Base-by-base conservation (phyloP, 306 rosid genomes). In the Vigna nakashimae region DNA sequence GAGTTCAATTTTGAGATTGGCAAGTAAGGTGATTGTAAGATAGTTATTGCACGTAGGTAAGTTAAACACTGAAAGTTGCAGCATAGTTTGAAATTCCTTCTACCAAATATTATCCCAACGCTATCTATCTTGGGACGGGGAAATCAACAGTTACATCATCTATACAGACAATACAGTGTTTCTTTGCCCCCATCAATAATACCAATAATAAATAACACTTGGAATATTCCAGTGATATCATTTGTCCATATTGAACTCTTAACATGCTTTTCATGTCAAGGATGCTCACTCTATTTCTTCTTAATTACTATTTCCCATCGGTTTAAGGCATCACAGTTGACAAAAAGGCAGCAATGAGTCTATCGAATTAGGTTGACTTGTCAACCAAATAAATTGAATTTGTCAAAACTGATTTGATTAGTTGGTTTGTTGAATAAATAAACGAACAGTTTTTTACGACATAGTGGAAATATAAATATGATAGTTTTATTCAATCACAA, bases 61-160 rank as follows among this genome's bases (percentile, higher is more conserved):
- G 34, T 5, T 38, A 20, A 77, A 75, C 56, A 64, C 24, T 71
- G 57, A 64, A 45, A 57, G 28, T 69, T 51, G 55, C 38, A 56
- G 57, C 11, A 49, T 73, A 65, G 86, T 72, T 78, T 68, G 52
- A 71, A 71, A 52, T 76, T 77, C 65, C 48, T 71, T 22, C 50
- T 22, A 5, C 42, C 9, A 15, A 22, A 45, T 48, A 49, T 63
- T 48, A 49, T 63, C 55, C 36, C 60, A 63, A 70, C 63, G 42
- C 63, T 15, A 64, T 55, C 15, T 28, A 34, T 36, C 42, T 36
- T 50, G 57, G 53, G 12, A 62, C 71, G 68, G 74, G 74, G 57
- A 52, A 13, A 46, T 77, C 17, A 15, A 17, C 15, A 53, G 34
- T 51, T 64, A 42, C 57, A 45, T 26, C 57, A 53, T 48, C 17